Evolutionary conservation across 495 filamentous ascomycete genomes (phyloP), one percentile per base, ranked within the genome.

Genomic region (Penicillium arizonense): DNA sequence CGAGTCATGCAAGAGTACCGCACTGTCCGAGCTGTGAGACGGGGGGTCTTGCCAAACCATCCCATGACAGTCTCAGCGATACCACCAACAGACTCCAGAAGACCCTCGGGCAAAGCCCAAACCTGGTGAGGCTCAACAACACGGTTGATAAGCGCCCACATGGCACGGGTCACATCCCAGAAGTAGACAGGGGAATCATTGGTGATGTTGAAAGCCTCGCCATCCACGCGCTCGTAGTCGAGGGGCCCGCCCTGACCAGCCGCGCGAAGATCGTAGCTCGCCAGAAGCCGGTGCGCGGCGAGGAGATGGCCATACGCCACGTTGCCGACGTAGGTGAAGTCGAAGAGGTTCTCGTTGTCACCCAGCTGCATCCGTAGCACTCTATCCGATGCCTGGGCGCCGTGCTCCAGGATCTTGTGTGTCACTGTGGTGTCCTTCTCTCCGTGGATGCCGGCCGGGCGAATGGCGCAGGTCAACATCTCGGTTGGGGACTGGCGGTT

Each of bases 181-280:
- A 98, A 98, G 65, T 96, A 96, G 20, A 96, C 77, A 1, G 94
- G 94, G 47, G 80, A 77, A 63, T 88, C 92, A 68, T 98, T 97
- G 53, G 94, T 97, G 69, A 98, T 86, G 68, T 96, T 82, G 81
- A 97, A 98, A 20, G 88, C 87, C 69, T 97, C 91, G 35, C 94
- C 94, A 64, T 97, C 94, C 11, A 96, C 89, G 24, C 77, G 79
- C 71, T 95, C 90, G 63, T 85, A 72, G 66, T 89, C 84, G 21
- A 92, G 77, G 9, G 87, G 84, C 12, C 74, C 73, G 36, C 76
- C 80, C 33, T 76, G 69, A 36, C 81, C 68, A 26, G 77, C 70
- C 46, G 82, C 71, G 11, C 80, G 81, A 40, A 74, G 67, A 18
- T 72, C 69, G 41, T 78, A 69, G 9, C 77, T 79, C 2, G 75